Evolutionary conservation across 2,329 filamentous ascomycete genomes (phyloP), one percentile per base, ranked within the genome.

Genomic region (Botrytis deweyae): DNA sequence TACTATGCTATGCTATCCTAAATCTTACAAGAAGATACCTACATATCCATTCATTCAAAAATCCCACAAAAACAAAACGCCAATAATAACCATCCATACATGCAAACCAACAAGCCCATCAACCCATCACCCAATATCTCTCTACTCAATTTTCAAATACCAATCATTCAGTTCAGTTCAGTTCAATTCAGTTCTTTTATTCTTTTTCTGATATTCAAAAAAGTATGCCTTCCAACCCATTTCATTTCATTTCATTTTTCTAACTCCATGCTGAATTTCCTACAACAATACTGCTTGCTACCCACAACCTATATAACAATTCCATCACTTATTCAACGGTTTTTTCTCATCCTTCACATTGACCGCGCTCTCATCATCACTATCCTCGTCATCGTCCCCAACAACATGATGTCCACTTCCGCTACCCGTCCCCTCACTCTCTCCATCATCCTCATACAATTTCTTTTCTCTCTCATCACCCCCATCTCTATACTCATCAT

Each of bases 301-400:
- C 22, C 4, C 38, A 3, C 16, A 36, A 7, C 29, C 4, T 29
- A 42, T 8, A 38, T 40, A 18, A 38, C 18, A 25, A 16, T 22
- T 74, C 64, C n/a, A 46, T 69, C 42, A 76, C 74, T 63, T 71
- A 73, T 12, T 71, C 18, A 72, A 68, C 4, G 49, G 38, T 10
- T 59, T 72, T 72, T 36, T 58, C 40, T 42, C 58, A 64, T 72
- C 49, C 49, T 65, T 72, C 52, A 78, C 78, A 72, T 78, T 76
- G 46, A 77, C 70, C 1, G n/a, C 75, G 42, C 76, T 78, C 55
- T 77, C 78, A 49, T 82, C 82, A 63, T 83, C 83, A 6, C 85
- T 84, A 70, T 84, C 84, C 22, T 85, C 86, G 42, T 82, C 82
- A 4, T 85, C 84, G 68, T 84, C 84, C 20, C 87, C 87, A 67